Evolutionary conservation across 129 eudicot genomes (phyloP).

Genomic region (sunflower (Helianthus annuus)): DNA sequence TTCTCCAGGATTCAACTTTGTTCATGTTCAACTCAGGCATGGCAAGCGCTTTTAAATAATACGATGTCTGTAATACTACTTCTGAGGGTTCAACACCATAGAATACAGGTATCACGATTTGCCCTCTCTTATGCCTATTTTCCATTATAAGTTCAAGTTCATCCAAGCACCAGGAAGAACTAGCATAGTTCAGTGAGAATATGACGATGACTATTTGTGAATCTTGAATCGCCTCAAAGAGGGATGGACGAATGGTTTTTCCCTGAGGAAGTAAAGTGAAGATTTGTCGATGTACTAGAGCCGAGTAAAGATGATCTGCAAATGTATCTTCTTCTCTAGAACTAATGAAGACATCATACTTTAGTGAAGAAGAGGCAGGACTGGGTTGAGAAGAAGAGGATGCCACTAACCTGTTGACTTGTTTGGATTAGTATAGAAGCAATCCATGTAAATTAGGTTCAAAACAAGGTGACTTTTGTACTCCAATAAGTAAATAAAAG

Average conservation of each 20-base stretch:
- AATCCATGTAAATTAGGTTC: no score
- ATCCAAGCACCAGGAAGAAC: not conserved
- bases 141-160: not conserved
- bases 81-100: not conserved
- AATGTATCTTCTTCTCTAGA: not conserved
- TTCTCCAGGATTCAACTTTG: no score
- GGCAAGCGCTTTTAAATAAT: not conserved
- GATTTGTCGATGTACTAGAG: not conserved
- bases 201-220: not conserved
- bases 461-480: no score
- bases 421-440: no score
- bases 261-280: not conserved
- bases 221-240: not conserved
- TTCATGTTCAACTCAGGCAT: not conserved
- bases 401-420: not conserved
- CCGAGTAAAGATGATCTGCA: not conserved
- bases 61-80: not conserved
- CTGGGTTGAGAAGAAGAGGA: not conserved
- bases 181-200: not conserved
- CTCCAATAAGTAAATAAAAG: not conserved
- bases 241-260: not conserved
- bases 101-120: not conserved
- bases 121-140: not conserved
- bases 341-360: not conserved
- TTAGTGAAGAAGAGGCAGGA: not conserved